Evolutionary conservation across 371 early-diverging fungal species (phyloP), one percentile per base, ranked within the genome.

Genomic region (Saksenaea vasiformis): DNA sequence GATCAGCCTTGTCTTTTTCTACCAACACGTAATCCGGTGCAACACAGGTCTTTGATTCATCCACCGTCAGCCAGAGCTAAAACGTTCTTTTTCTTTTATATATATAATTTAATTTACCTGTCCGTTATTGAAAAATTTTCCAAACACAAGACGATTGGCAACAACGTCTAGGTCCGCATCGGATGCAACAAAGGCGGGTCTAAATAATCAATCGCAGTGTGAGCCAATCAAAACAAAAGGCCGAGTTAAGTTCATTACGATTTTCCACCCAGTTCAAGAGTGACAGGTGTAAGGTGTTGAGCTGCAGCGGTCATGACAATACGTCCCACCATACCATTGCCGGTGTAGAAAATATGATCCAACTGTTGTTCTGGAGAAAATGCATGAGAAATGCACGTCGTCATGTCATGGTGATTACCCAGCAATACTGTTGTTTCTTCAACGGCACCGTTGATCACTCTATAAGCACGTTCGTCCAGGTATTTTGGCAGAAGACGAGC

Each of bases 311-410:
- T 62, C 83, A 90, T 89, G 28, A 95, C 85, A 41, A 94, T 83
- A 60, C 78, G 87, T 24, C 92, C 98, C 36, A 97, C 92, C 9
- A 66, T 54, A 13, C 90, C 88, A 68, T 86, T 90, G 58, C 98
- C 98, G 4, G 98, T 98, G 76, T 91, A 98, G 61, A 94, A 93
- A 64, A 94, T 95, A 71, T 93, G 91, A 74, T 96, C 96, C 58
- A 90, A 93, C 62, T 76, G 80, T 56, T 88, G 74, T 60, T 84
- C 81, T 78, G 41, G 31, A 43, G 27, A 27, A 19, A 17, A 34
- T 22, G n/a, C 9, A 58, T 39, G 27, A 57, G 14, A 36, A 37
- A 38, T 37, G 10, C 19, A 22, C 5, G 27, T 56, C 31, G 31
- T 0, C 17, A 35, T 38, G 36, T 10, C 8, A n/a, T 31, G 15